Evolutionary conservation across 2,329 filamentous ascomycete genomes (phyloP), one percentile per base, ranked within the genome.

Genomic region (Pestalotiopsis fici): DNA sequence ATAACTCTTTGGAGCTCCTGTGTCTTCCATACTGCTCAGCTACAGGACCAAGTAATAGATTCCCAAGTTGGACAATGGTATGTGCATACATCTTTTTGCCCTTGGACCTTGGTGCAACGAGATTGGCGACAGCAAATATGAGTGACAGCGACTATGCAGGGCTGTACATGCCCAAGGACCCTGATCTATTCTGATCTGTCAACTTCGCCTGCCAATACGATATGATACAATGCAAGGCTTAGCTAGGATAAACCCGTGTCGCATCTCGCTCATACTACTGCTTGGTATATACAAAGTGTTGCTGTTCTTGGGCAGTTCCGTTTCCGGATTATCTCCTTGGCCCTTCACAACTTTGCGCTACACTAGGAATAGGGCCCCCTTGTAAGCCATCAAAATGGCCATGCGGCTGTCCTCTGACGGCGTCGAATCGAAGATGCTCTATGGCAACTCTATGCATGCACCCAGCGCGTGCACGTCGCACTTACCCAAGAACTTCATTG

Each of bases 391-490:
- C 6, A 35, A 35, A 35, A 35, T 35, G 43, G 3, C 43, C 39
- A 64, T 64, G 61, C 61, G 47, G 47, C 61, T 64, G 55, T 23
- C 61, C 61, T 54, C 43, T 25, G 39, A 31, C 59, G 59, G 61
- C 61, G 61, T 54, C 61, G 61, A 64, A 64, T 64, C 43, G 61
- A 35, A 35, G 31, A 54, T n/a, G 37, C 50, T 27, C 61, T 28
- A 39, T 31, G 15, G n/a, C 47, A 64, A 23, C 21, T 62, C 31
- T 64, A 65, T 65, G 63, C 63, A 65, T 43, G 63, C 63, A 59
- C 23, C 63, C 63, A 65, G 23, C 63, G 56, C 63, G 63, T 65
- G 63, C 27, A 65, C 28, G 43, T 65, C 27, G 50, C 54, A 65
- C 54, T 13, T 28, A 63, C 13, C 12, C 11, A 27, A n/a, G 35